These are phyloP conservation scores for Candida endomychidarum DNA, from an alignment of 805 yeast species.

Conservation along the genomic window DNA sequence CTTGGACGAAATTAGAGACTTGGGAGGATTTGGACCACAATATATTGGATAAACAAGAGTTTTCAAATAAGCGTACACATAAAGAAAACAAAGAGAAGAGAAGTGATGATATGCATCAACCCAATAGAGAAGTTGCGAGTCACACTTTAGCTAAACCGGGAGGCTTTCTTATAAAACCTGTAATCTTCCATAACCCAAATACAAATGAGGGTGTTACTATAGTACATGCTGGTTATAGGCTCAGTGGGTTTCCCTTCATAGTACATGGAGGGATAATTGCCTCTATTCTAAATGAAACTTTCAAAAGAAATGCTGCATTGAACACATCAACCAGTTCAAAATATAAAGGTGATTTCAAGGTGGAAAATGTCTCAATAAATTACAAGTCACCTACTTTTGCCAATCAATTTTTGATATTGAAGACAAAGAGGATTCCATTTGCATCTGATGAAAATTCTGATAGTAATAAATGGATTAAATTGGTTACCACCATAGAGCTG, in stretches of 20 bases:
- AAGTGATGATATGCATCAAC: too few species aligned
- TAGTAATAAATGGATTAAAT: slow-evolving; percentile 33
- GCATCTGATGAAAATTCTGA: slow-evolving; percentile 17
- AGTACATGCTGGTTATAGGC: slow-evolving; percentile 71
- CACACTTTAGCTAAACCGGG: slow-evolving; percentile 71
- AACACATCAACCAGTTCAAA: slow-evolving; percentile 29
- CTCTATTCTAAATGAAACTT: slow-evolving; percentile 73
- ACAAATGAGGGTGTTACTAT: slow-evolving; percentile 63
- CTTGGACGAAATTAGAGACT: slow-evolving; percentile 43
- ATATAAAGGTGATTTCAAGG: slow-evolving; percentile 47
- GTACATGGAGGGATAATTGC: slow-evolving; percentile 90
- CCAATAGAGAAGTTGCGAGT: slow-evolving; percentile 23
- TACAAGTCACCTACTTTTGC: slow-evolving; percentile 77
- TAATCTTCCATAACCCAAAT: slow-evolving; percentile 57
- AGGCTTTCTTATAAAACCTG: slow-evolving; percentile 73
- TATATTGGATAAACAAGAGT: slow-evolving; percentile 27
- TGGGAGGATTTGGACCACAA: slow-evolving; percentile 46
- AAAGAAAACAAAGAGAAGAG: slow-evolving; percentile 10
- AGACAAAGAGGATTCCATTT: slow-evolving; percentile 40
- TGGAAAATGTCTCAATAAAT: slow-evolving; percentile 46
- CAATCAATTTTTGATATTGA: slow-evolving; percentile 70
- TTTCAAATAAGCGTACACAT: too few species aligned
- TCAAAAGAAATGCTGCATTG: slow-evolving; percentile 54
- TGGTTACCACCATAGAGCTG: slow-evolving; percentile 54
- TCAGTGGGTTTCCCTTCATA: slow-evolving; percentile 85